These are phyloP conservation scores for Clitopilus hobsonii DNA, from an alignment of 768 basidiomycete species.

Conservation along the genomic window DNA sequence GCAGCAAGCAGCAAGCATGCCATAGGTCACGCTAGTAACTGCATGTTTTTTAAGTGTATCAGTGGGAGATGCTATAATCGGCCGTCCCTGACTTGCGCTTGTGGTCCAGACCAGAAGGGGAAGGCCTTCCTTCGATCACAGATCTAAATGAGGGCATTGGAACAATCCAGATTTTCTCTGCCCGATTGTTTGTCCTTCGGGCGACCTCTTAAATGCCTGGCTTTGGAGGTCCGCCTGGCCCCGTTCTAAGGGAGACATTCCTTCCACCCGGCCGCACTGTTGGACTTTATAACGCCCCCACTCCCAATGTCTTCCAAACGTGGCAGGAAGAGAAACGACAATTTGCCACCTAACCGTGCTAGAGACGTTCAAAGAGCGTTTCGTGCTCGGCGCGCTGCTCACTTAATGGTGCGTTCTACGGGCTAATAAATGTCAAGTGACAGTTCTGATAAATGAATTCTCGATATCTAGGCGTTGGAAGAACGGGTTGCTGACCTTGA, in stretches of 20 bases:
- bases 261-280: slow-evolving; percentile 15
- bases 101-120: background rate
- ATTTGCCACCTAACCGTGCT: slow-evolving; percentile 75
- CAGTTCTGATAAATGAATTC: slow-evolving; percentile 30
- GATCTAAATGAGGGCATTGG: slow-evolving; percentile 11
- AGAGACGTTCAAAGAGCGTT: slow-evolving; percentile 89
- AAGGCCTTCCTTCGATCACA: slow-evolving; percentile 11
- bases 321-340: slow-evolving; percentile 80
- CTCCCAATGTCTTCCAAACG: slow-evolving; percentile 76
- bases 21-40: background rate
- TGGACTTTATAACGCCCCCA: slow-evolving; percentile 26
- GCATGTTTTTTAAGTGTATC: slow-evolving; percentile 1
- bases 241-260: slow-evolving; percentile 18
- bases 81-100: background rate
- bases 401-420: slow-evolving; percentile 59
- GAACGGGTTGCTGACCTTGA: slow-evolving; percentile 78
- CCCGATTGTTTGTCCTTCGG: slow-evolving; percentile 24
- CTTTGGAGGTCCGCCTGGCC: slow-evolving; percentile 8
- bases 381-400: slow-evolving; percentile 82
- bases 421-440: slow-evolving; percentile 33
- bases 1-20: too few relatives aligned
- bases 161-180: slow-evolving; percentile 19
- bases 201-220: slow-evolving; percentile 38
- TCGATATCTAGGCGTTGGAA: slow-evolving; percentile 67
- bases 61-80: slow-evolving; percentile 1